phyloP scores from a whole-genome alignment of 352 stramenopile genomes.

The Globisporangium lucens region DNA sequence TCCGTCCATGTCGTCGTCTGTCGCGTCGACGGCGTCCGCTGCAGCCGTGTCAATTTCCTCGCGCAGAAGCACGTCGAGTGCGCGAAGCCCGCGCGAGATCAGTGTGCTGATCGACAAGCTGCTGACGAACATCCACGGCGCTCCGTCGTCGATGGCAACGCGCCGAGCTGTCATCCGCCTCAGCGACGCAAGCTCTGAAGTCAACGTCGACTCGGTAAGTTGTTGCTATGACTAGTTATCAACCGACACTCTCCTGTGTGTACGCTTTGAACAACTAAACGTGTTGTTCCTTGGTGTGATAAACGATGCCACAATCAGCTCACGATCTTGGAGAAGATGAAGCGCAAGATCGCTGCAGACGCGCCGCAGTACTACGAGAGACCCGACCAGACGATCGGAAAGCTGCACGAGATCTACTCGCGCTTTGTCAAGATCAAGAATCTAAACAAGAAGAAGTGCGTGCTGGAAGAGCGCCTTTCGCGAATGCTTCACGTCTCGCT shows the following conservation, averaged over 20 bases:
- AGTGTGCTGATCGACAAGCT: slow-evolving; percentile 57
- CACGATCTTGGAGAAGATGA: slow-evolving; percentile 75
- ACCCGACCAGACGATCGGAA: slow-evolving; percentile 39
- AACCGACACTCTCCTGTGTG: no score
- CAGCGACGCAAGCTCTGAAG: slow-evolving; percentile 32
- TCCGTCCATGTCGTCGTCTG: slow-evolving; percentile 9
- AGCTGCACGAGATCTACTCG: slow-evolving; percentile 76
- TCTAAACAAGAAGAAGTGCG: slow-evolving; percentile 72
- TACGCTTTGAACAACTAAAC: background rate
- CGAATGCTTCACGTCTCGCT: background rate
- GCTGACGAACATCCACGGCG: slow-evolving; percentile 44
- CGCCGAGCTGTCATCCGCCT: slow-evolving; percentile 55
- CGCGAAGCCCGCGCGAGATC: slow-evolving; percentile 38
- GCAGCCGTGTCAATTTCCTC: slow-evolving; percentile 30
- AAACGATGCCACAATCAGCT: slow-evolving; percentile 29
- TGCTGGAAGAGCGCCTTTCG: background rate
- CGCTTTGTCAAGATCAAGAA: slow-evolving; percentile 75
- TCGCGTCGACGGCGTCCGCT: slow-evolving; percentile 22
- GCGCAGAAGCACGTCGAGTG: slow-evolving; percentile 22
- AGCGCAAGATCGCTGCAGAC: slow-evolving; percentile 53
- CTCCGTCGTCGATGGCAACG: slow-evolving; percentile 52
- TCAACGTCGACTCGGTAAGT: slow-evolving; percentile 35
- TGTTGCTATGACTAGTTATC: no score
- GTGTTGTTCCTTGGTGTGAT: background rate
- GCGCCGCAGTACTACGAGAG: slow-evolving; percentile 38